A percentile compares a stretch with the other conserved stretches of the same genome.
Conservation (phyloP, 305 asterid genomes). For the Solanum hybrid region DNA sequence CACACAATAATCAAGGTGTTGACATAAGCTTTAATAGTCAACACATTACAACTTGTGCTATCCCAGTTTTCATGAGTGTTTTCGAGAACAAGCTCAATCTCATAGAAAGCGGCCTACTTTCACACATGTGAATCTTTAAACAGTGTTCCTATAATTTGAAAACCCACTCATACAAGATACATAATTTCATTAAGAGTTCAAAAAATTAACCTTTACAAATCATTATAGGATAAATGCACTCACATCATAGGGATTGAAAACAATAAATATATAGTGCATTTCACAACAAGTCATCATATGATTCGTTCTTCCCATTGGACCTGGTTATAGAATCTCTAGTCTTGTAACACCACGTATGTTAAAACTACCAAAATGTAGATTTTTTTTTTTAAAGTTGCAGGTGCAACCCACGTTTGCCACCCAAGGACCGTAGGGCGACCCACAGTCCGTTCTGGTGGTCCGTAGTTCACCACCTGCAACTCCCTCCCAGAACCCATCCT, state of each 20-base stretch:
- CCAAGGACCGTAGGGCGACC: background rate
- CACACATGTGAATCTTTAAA: background rate
- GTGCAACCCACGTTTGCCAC: background rate
- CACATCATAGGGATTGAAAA: background rate
- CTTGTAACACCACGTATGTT: background rate
- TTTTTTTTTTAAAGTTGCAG: too few species aligned
- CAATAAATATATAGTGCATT: background rate
- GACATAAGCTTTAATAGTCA: background rate
- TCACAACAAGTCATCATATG: background rate
- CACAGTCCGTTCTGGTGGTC: background rate
- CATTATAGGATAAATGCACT: background rate
- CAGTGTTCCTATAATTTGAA: background rate
- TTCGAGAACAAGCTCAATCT: background rate
- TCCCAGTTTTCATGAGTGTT: background rate
- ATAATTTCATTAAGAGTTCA: background rate
- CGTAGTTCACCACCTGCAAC: background rate
- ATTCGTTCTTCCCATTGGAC: background rate
- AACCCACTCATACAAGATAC: background rate
- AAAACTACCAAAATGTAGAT: background rate
- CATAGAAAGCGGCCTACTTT: background rate
- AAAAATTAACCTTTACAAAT: background rate
- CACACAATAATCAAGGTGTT: too few species aligned
- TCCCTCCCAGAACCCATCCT: background rate
- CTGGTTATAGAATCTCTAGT: background rate
- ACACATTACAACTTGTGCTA: background rate